Evolutionary conservation across 495 filamentous ascomycete genomes (phyloP).

Genomic region (Immersiella caudata): DNA sequence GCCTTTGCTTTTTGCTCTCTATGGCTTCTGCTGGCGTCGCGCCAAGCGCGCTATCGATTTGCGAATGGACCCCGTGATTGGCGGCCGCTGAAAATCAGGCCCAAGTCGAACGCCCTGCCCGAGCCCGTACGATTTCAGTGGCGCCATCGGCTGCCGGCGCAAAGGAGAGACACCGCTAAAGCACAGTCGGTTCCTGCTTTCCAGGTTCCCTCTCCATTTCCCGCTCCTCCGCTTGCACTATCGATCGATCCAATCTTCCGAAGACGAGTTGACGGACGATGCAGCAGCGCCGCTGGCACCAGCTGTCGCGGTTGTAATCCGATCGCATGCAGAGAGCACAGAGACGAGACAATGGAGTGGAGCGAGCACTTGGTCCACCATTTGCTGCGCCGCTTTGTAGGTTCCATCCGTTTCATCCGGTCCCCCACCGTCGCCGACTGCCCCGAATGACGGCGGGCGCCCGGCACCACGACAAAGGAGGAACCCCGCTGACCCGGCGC

Average conservation of each 20-base stretch:
- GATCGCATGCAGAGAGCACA: neutral
- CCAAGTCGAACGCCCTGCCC: neutral
- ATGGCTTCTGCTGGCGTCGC: neutral
- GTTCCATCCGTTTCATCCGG: constrained; percentile 1
- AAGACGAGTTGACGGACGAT: neutral
- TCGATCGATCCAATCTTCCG: neutral
- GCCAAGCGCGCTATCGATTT: constrained; percentile 6
- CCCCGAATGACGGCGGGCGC: neutral
- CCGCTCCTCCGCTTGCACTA: neutral
- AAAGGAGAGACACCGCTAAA: constrained; percentile 15
- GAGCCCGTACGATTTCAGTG: constrained; percentile 6
- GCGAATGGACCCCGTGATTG: constrained; percentile 9
- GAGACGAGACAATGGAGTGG: constrained; percentile 20
- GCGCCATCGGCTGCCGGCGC: constrained; percentile 10
- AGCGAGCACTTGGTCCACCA: neutral
- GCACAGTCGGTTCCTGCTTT: constrained; percentile 3
- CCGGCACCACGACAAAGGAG: neutral
- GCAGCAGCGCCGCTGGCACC: constrained; percentile 6
- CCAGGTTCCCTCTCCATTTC: neutral
- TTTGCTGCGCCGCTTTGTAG: neutral
- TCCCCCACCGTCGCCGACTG: neutral
- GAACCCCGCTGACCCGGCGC: constrained; percentile 1
- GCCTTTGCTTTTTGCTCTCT: neutral
- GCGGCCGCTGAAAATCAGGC: neutral
- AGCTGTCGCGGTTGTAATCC: constrained; percentile 8